A percentile compares a stretch with the other conserved stretches of the same genome.
Conservation (phyloP, 768 basidiomycete species). For the Boletales sp. region DNA sequence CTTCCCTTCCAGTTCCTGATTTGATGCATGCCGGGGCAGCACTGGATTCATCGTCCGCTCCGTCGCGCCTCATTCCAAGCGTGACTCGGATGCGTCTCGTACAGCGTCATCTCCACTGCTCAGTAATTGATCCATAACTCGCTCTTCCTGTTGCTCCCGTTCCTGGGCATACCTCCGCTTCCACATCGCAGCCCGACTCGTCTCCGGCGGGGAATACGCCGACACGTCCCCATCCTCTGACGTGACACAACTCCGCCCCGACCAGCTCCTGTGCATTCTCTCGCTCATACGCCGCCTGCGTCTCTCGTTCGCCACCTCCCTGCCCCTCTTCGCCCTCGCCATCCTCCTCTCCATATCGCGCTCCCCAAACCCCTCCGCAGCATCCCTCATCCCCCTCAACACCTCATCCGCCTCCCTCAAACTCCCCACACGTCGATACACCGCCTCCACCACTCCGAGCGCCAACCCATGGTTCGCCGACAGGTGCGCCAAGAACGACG, state of each 20-base stretch:
- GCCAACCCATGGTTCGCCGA: constrained; percentile 44
- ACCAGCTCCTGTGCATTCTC: constrained; percentile 1
- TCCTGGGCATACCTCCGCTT: constrained; percentile 6
- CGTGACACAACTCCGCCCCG: background rate
- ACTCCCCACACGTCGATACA: constrained; percentile 34
- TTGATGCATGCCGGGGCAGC: constrained; percentile 2
- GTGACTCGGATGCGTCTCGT: background rate
- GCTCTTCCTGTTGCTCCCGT: background rate
- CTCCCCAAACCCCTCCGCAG: constrained; percentile 29
- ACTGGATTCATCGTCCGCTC: too few relatives aligned
- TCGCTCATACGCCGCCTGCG: background rate
- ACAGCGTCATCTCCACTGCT: background rate
- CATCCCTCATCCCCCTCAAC: constrained; percentile 36
- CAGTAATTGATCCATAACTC: constrained; percentile 10
- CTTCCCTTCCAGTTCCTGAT: constrained; percentile 12
- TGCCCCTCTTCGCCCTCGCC: too few relatives aligned
- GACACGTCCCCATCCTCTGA: constrained; percentile 14
- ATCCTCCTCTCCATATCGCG: constrained; percentile 7
- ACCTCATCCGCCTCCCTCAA: constrained; percentile 38
- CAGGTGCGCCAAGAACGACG: constrained; percentile 36
- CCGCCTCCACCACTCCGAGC: constrained; percentile 37
- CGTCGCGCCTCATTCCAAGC: background rate
- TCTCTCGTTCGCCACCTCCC: background rate
- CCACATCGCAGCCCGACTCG: constrained; percentile 26
- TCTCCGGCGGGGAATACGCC: constrained; percentile 28